Evolutionary conservation across 495 filamentous ascomycete species (phyloP).

Genomic region (Daldinia grandis): DNA sequence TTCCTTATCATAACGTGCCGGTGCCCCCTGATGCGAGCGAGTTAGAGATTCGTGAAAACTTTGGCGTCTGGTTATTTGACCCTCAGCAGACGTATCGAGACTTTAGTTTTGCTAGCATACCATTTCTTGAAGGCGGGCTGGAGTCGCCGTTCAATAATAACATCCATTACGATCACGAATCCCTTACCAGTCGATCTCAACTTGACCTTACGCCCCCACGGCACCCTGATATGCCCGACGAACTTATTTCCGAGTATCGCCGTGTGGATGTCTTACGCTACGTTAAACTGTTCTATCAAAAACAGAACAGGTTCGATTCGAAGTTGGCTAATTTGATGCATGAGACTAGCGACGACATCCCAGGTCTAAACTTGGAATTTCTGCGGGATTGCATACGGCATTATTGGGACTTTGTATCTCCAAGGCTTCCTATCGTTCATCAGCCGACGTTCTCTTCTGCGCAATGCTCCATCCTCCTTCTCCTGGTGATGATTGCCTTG

Average conservation of each 20-base stretch:
- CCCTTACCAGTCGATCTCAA: slow-evolving; percentile 71
- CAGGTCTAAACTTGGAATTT: slow-evolving; percentile 83
- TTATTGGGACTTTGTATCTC: slow-evolving; percentile 93
- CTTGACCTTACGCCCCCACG: slow-evolving; percentile 78
- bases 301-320: slow-evolving; percentile 73
- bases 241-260: slow-evolving; percentile 84
- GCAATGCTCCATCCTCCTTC: slow-evolving; percentile 77
- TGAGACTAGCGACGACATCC: slow-evolving; percentile 70
- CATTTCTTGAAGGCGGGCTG: slow-evolving; percentile 59
- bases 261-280: slow-evolving; percentile 79
- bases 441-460: slow-evolving; percentile 89
- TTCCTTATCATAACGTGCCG: slow-evolving; percentile 50
- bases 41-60: slow-evolving; percentile 52
- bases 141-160: slow-evolving; percentile 61
- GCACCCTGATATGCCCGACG: slow-evolving; percentile 73
- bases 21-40: slow-evolving; percentile 48
- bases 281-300: slow-evolving; percentile 79
- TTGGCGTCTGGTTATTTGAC: slow-evolving; percentile 61
- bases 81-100: slow-evolving; percentile 53
- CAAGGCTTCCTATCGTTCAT: slow-evolving; percentile 92
- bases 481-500: slow-evolving; percentile 88
- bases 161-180: slow-evolving; percentile 61
- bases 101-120: slow-evolving; percentile 52
- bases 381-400: slow-evolving; percentile 92
- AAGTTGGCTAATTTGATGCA: slow-evolving; percentile 77